Percentiles rank a stretch among this genome's conserved stretches.
These are phyloP conservation scores for Pseudocercospora fuligena DNA, from an alignment of 2,329 filamentous ascomycete genomes.

Conservation along the genomic window DNA sequence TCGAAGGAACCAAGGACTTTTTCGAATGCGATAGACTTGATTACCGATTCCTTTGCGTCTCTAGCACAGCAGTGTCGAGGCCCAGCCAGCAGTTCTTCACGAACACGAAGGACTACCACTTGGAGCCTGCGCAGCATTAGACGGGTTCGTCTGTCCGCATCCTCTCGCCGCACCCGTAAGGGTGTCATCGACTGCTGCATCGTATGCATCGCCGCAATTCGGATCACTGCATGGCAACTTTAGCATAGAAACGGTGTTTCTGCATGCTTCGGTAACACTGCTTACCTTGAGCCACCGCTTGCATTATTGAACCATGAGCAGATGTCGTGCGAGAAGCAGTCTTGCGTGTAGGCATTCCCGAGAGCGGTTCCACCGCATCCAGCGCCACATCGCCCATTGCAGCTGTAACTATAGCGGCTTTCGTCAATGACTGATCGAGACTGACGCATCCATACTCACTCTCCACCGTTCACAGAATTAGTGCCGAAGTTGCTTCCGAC, in stretches of 20 bases:
- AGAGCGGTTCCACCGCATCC: conserved; percentile 51
- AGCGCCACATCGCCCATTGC: conserved; percentile 56
- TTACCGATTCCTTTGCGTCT: too few species aligned
- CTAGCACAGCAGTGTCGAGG: too few species aligned
- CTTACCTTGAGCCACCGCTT: conserved; percentile 52
- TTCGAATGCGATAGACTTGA: too few species aligned
- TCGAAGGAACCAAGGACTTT: too few species aligned
- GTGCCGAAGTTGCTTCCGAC: conserved; percentile 57
- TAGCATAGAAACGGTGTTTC: neutral
- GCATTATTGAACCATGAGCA: conserved; percentile 59
- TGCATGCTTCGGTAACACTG: neutral
- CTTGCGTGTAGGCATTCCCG: conserved; percentile 57
- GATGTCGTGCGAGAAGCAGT: conserved; percentile 58
- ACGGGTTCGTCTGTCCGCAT: conserved; percentile 41
- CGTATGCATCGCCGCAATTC: conserved; percentile 55
- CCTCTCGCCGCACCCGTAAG: conserved; percentile 41
- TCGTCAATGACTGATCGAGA: neutral
- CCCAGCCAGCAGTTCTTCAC: neutral
- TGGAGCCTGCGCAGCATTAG: conserved; percentile 33
- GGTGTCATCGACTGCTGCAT: conserved; percentile 52
- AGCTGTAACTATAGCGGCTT: conserved; percentile 49
- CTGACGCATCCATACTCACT: conserved; percentile 43
- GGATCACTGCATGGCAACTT: conserved; percentile 44
- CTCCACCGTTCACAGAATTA: conserved; percentile 49
- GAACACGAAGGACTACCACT: conserved; percentile 25